Percentiles rank a stretch among this genome's conserved stretches.
Evolutionary conservation across 2,329 filamentous ascomycete genomes (phyloP).

Genomic region (Bipolaris zeicola): DNA sequence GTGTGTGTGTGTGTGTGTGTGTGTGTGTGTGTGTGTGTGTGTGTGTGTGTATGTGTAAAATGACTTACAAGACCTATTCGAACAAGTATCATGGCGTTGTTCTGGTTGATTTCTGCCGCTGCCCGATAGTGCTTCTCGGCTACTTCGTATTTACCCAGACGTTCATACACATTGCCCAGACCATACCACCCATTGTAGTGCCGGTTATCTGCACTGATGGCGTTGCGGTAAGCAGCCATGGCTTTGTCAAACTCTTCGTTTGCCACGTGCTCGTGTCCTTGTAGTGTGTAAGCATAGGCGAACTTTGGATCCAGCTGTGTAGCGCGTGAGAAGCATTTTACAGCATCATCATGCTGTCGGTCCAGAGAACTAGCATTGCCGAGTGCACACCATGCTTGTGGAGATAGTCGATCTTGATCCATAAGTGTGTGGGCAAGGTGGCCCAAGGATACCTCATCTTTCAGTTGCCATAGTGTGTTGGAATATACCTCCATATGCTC

Average conservation of each 20-base stretch:
- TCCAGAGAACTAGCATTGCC: slow-evolving; percentile 94
- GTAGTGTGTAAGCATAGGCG: slow-evolving; percentile 92
- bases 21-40: too few species aligned
- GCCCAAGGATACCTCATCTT: slow-evolving; percentile 87
- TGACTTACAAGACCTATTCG: slow-evolving; percentile 79
- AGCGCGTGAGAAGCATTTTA: slow-evolving; percentile 92
- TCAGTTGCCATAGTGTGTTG: slow-evolving; percentile 97
- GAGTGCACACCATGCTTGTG: slow-evolving; percentile 93
- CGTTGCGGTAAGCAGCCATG: slow-evolving; percentile 81
- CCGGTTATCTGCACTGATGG: slow-evolving; percentile 81
- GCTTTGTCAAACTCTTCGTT: slow-evolving; percentile 99
- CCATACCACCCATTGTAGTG: slow-evolving; percentile 99
- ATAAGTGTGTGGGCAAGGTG: slow-evolving; percentile 90
- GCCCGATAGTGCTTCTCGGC: slow-evolving; percentile 90
- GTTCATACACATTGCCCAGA: slow-evolving; percentile 79
- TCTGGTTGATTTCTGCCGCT: slow-evolving; percentile 87
- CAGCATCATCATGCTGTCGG: slow-evolving; percentile 90
- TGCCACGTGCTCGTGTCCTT: slow-evolving; percentile 92
- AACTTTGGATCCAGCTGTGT: slow-evolving; percentile 89
- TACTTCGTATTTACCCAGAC: slow-evolving; percentile 87
- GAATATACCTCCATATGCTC: slow-evolving; percentile 99
- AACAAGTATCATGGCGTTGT: slow-evolving; percentile 88
- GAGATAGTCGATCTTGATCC: slow-evolving; percentile 84
- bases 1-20: not conserved
- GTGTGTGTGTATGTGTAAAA: not conserved